A percentile compares a stretch with the other conserved stretches of the same genome.
phyloP scores from a whole-genome alignment of 768 basidiomycete genomes.

The Phylloporus arenicola region DNA sequence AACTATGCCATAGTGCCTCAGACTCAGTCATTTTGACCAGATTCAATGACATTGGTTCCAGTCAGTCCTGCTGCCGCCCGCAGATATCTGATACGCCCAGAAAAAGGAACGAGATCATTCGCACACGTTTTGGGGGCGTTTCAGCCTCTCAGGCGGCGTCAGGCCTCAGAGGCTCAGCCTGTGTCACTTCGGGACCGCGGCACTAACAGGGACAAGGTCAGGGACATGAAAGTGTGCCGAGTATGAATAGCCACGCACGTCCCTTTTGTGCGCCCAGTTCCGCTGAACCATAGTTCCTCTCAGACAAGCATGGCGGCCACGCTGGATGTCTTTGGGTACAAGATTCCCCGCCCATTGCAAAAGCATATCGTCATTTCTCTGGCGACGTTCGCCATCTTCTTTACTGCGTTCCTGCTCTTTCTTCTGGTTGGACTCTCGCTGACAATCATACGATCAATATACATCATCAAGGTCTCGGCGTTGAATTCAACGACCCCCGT shows the following conservation, averaged over 20 bases:
- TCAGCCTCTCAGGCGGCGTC: neutral
- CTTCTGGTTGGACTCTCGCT: slow-evolving; percentile 72
- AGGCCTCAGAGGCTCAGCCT: too few species aligned
- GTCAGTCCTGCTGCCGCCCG: neutral
- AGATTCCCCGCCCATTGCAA: slow-evolving; percentile 34
- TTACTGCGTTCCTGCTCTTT: slow-evolving; percentile 64
- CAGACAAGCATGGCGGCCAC: slow-evolving; percentile 13
- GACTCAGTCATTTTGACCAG: neutral
- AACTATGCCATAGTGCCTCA: neutral
- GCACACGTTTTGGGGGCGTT: neutral
- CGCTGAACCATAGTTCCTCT: neutral
- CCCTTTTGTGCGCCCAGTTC: neutral
- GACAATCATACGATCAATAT: slow-evolving; percentile 67
- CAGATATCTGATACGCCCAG: neutral
- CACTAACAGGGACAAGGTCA: too few species aligned
- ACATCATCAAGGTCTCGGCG: slow-evolving; percentile 47
- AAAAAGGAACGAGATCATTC: neutral
- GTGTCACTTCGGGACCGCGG: too few species aligned
- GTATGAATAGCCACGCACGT: neutral
- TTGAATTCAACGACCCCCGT: slow-evolving; percentile 26
- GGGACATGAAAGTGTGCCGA: neutral
- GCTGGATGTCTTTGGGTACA: slow-evolving; percentile 14
- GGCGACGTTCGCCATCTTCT: slow-evolving; percentile 44
- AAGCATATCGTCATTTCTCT: slow-evolving; percentile 45
- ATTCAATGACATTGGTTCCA: neutral